These are phyloP conservation scores for Elsinoe fawcettii DNA, from an alignment of 2,329 filamentous ascomycete genomes.

Conservation along the genomic window DNA sequence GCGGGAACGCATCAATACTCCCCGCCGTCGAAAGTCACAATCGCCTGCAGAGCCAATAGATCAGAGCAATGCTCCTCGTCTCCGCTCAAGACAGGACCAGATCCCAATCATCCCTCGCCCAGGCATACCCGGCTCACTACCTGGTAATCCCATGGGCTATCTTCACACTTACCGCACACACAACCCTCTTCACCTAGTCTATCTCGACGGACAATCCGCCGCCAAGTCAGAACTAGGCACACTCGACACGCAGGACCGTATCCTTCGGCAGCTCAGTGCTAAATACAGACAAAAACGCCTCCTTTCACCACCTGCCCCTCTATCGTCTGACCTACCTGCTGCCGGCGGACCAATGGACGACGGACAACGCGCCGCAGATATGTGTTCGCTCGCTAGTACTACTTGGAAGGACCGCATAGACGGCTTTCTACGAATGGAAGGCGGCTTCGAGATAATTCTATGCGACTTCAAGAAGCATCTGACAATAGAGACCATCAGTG, in stretches of 20 bases:
- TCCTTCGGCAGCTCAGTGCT: slow-evolving; percentile 36
- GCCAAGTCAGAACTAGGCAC: slow-evolving; percentile 59
- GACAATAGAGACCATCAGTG: slow-evolving; percentile 29
- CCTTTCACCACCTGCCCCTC: not conserved
- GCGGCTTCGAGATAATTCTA: slow-evolving; percentile 62
- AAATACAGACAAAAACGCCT: slow-evolving; percentile 22
- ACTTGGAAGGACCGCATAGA: slow-evolving; percentile 50
- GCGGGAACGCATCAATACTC: not conserved
- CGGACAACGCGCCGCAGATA: slow-evolving; percentile 41
- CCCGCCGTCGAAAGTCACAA: not conserved
- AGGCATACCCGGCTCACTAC: not conserved
- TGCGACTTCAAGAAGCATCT: slow-evolving; percentile 51
- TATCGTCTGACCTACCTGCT: slow-evolving; percentile 6
- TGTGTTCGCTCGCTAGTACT: slow-evolving; percentile 48
- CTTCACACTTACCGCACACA: slow-evolving; percentile 59
- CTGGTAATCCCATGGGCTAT: slow-evolving; percentile 40
- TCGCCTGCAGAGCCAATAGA: too few relatives aligned
- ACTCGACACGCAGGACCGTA: slow-evolving; percentile 57
- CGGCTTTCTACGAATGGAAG: slow-evolving; percentile 59
- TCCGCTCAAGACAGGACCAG: not conserved
- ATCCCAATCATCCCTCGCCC: not conserved
- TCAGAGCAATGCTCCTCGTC: not conserved
- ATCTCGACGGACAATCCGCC: slow-evolving; percentile 63
- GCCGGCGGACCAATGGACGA: slow-evolving; percentile 38
- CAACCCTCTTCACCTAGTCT: slow-evolving; percentile 53